Percentiles rank a stretch among this genome's conserved stretches.
Evolutionary conservation across 2,329 filamentous ascomycete genomes (phyloP).

Genomic region (Ceratocystis lukuohia): DNA sequence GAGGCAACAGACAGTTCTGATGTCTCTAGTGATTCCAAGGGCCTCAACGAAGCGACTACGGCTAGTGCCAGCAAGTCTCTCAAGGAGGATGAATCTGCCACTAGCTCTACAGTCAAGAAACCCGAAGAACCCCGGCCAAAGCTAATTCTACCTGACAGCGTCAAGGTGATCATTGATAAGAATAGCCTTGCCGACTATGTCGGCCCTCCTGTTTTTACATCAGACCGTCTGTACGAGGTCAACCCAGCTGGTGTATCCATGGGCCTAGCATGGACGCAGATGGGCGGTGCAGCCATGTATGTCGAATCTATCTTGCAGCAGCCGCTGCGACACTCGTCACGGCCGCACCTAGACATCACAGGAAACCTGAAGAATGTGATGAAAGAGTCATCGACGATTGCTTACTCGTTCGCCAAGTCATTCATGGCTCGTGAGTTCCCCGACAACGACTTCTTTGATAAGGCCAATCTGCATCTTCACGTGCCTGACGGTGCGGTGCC

Average conservation of each 20-base stretch:
- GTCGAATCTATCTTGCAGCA: constrained; percentile 92
- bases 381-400: constrained; percentile 93
- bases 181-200: constrained; percentile 94
- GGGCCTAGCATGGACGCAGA: constrained; percentile 95
- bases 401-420: constrained; percentile 90
- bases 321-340: constrained; percentile 57
- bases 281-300: constrained; percentile 92
- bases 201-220: constrained; percentile 86
- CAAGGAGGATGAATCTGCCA: constrained; percentile 29
- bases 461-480: constrained; percentile 87
- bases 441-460: constrained; percentile 89
- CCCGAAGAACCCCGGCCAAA: constrained; percentile 61
- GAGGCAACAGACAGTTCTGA: constrained; percentile 24
- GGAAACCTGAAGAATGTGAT: constrained; percentile 93
- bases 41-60: constrained; percentile 20
- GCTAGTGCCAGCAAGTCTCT: constrained; percentile 24
- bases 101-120: constrained; percentile 30
- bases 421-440: constrained; percentile 74
- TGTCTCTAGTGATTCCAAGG: constrained; percentile 18
- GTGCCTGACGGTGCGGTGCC: constrained; percentile 92
- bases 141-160: constrained; percentile 70
- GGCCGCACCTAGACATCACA: constrained; percentile 75
- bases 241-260: constrained; percentile 92
- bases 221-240: constrained; percentile 85
- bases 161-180: constrained; percentile 75